Conservation (phyloP, 179 eudicot genomes). For the Camellia oleifera region DNA sequence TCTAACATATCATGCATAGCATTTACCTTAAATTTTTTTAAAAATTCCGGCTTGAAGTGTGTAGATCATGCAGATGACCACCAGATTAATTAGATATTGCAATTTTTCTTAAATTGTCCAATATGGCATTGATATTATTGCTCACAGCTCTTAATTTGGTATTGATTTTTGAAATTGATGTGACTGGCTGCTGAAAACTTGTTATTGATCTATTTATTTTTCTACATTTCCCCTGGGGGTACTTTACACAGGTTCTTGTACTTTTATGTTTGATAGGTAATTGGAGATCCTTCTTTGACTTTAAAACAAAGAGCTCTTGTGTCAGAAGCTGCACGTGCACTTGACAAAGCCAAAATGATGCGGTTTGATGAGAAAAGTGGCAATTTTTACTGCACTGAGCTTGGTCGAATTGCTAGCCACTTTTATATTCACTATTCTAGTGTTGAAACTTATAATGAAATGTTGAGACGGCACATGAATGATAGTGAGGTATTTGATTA, state of each 20-base stretch:
- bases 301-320: constrained; percentile 91
- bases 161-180: background rate
- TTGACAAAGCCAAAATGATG: constrained; percentile 99
- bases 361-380: constrained; percentile 99
- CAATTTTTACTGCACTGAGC: constrained; percentile 97
- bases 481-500: constrained; percentile 73
- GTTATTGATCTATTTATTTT: background rate
- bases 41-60: background rate
- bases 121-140: background rate
- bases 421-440: constrained; percentile 97
- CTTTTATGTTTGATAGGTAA: constrained; percentile 45
- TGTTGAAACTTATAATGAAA: constrained; percentile 97
- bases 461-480: constrained; percentile 94
- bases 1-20: background rate
- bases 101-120: background rate
- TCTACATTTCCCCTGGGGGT: background rate
- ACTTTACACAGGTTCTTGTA: constrained; percentile 9
- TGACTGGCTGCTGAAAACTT: background rate
- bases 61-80: background rate
- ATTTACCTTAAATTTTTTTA: background rate
- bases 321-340: constrained; percentile 94
- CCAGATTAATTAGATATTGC: background rate
- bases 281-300: constrained; percentile 94
- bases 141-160: background rate
- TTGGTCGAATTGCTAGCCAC: constrained; percentile 99